Conservation (phyloP, 805 yeast genomes). For the Diddensiella santjacobensis region DNA sequence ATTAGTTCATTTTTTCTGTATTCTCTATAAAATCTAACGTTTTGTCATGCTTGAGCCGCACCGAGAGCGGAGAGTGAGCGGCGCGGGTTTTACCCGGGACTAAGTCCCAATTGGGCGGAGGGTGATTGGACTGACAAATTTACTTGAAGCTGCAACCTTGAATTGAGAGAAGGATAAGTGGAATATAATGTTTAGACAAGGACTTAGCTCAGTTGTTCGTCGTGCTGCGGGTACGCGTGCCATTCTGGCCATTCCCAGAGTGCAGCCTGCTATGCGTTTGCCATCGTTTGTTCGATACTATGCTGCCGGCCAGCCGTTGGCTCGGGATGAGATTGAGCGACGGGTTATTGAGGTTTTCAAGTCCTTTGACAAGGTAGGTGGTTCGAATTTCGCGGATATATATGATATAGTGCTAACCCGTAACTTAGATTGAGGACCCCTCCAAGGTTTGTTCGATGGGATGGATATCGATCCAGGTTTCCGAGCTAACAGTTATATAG, state of each 20-base stretch:
- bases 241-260: constrained; percentile 25
- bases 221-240: constrained; percentile 15
- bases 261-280: constrained; percentile 19
- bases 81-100: too few species aligned
- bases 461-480: background rate
- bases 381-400: background rate
- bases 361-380: constrained; percentile 54
- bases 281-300: constrained; percentile 40
- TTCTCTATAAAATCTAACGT: background rate
- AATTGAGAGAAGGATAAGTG: too few species aligned
- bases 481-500: too few species aligned
- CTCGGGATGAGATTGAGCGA: constrained; percentile 73
- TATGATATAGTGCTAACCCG: constrained; percentile 17
- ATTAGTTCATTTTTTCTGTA: background rate
- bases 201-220: constrained; percentile 13
- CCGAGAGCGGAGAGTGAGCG: too few species aligned
- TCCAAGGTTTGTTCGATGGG: constrained; percentile 18
- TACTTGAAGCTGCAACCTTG: too few species aligned
- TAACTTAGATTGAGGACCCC: constrained; percentile 21
- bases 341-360: constrained; percentile 78
- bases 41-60: too few species aligned
- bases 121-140: background rate
- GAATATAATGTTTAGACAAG: constrained; percentile 8
- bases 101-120: too few species aligned
- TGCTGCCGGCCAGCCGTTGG: constrained; percentile 54